Base-by-base conservation (phyloP, 1,284 basidiomycete genomes). In the Malassezia cuniculi region DNA sequence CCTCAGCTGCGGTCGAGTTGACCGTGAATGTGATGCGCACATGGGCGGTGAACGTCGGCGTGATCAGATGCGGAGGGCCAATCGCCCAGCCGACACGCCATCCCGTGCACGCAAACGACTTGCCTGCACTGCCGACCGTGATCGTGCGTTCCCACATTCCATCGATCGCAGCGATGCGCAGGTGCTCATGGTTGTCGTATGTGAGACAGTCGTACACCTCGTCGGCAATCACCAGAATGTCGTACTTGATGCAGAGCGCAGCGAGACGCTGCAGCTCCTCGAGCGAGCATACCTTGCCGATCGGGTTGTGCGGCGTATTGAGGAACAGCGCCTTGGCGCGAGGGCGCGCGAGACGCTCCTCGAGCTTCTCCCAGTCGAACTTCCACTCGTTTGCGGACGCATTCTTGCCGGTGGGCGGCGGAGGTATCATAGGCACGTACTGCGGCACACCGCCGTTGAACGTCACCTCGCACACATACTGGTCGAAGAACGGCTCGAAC, bases 41-140 rank as follows among this genome's bases (percentile, higher is more conserved):
- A 36, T 80, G 80, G 0, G 86, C 90, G 3, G 86, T 85, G 15
- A 93, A 74, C 4, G 85, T 81, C 1, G 90, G 85, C 25, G 73
- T 73, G 41, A 93, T 82, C 55, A 97, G 82, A 27, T 78, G 78
- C 16, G 76, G 65, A 4, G 86, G 84, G 5, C 82, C 93, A 50
- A 97, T 80, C 10, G 89, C 76, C 87, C 87, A 97, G 40, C 90
- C 93, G 17, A 97, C 78, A 41, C 93, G 79, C 90, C 90, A 97
- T 17, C 93, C 93, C 1, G 93, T 99, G 6, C 85, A 85, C 12
- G 90, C 84, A 68, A 99, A 99, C n/a, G 85, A 79, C 73, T 70
- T 60, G 51, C 82, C 82, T 9, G 79, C 83, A 7, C 80, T 83
- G 18, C 79, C 77, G 29, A 85, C 78, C 2, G 83, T 85, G 37